Conservation (phyloP, 306 rosid species). For the Gastrolobium bilobum region DNA sequence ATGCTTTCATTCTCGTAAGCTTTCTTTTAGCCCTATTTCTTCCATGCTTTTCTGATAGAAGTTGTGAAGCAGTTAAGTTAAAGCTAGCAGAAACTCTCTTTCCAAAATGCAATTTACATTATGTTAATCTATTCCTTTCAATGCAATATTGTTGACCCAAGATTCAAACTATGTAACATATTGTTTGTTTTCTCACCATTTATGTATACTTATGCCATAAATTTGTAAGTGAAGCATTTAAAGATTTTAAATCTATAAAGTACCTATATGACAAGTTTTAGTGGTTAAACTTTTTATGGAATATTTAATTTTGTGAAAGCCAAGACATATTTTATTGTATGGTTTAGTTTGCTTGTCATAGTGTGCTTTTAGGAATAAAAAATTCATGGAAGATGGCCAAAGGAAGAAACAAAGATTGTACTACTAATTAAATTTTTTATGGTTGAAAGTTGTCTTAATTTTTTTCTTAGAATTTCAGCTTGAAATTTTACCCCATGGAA, state of each 20-base stretch:
- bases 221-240: conserved; percentile 10
- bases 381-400: not conserved
- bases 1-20: conserved; percentile 99
- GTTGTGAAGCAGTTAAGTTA: conserved; percentile 18
- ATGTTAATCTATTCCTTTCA: conserved; percentile 26
- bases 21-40: conserved; percentile 5
- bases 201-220: not conserved
- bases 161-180: not conserved
- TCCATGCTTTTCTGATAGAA: conserved; percentile 34
- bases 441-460: not conserved
- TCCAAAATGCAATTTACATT: conserved; percentile 16
- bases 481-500: not conserved
- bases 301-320: not conserved
- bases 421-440: not conserved
- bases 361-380: conserved; percentile 17
- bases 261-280: not conserved
- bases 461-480: not conserved
- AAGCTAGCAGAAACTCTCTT: conserved; percentile 20
- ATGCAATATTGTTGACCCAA: not conserved
- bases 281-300: conserved; percentile 23
- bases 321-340: conserved; percentile 6
- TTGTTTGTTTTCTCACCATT: conserved; percentile 10
- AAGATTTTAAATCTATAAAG: not conserved
- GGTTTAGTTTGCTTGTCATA: conserved; percentile 25
- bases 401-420: conserved; percentile 5